phyloP scores from a whole-genome alignment of 2,329 filamentous ascomycete species.

The Daldinia eschscholtzii region DNA sequence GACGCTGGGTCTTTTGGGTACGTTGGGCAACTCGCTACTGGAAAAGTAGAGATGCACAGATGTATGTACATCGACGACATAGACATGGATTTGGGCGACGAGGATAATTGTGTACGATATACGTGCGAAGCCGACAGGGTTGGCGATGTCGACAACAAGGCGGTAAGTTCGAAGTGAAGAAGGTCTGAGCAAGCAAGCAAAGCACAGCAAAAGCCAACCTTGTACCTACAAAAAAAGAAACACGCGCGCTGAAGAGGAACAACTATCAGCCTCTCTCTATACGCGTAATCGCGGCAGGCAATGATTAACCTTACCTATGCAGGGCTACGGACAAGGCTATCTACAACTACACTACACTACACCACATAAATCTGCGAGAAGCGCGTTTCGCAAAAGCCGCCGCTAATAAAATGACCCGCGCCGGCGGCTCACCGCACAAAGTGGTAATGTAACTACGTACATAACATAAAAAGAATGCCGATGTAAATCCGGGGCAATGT shows the following conservation, averaged over 20 bases:
- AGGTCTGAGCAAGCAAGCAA: not conserved
- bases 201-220: not conserved
- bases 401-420: conserved; percentile 4
- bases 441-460: not conserved
- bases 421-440: conserved; percentile 10
- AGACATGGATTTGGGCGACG: not conserved
- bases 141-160: conserved; percentile 15
- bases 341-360: no score
- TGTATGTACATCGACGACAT: not conserved
- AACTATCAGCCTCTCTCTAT: not conserved
- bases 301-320: not conserved
- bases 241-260: not conserved
- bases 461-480: conserved; percentile 7
- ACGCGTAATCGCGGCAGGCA: not conserved
- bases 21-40: not conserved
- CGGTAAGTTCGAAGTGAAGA: conserved; percentile 8
- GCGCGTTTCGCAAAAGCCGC: conserved; percentile 15
- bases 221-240: conserved; percentile 1
- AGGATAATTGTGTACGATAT: not conserved
- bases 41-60: not conserved
- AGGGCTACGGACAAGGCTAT: conserved; percentile 4
- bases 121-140: conserved; percentile 3
- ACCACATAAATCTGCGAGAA: not conserved
- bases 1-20: conserved; percentile 19
- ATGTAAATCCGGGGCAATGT: conserved; percentile 29